Conservation (phyloP, 768 basidiomycete species). For the Pisolithus marmoratus region DNA sequence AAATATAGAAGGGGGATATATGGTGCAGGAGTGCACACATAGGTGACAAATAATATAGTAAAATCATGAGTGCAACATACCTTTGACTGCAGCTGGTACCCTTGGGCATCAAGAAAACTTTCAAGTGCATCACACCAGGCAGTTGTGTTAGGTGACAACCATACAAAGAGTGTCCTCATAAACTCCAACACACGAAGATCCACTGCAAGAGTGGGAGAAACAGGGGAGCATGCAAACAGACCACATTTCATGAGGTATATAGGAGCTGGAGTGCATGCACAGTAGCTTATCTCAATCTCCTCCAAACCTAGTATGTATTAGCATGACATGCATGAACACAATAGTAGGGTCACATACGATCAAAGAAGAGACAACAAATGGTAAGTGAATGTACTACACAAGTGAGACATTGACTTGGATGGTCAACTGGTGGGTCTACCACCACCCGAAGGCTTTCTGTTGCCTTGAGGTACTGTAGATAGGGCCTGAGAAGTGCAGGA, state of each 20-base stretch:
- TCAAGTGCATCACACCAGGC: too few species aligned
- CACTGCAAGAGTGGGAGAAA: constrained; percentile 25
- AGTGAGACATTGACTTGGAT: background rate
- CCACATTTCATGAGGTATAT: constrained; percentile 19
- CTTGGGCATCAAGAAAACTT: too few species aligned
- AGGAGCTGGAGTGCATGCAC: constrained; percentile 11
- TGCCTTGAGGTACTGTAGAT: background rate
- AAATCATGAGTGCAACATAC: too few species aligned
- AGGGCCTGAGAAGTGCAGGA: background rate
- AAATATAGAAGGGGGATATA: constrained; percentile 7
- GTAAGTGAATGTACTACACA: too few species aligned
- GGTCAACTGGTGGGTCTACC: background rate
- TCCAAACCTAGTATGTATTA: constrained; percentile 2
- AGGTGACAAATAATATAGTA: too few species aligned
- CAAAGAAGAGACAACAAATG: too few species aligned
- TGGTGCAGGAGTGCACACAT: too few species aligned
- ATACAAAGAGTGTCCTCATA: too few species aligned
- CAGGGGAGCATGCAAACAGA: constrained; percentile 24
- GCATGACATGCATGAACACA: background rate
- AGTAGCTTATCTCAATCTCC: constrained; percentile 5
- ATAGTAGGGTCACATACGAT: too few species aligned
- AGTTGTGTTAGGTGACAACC: too few species aligned
- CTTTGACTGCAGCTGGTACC: too few species aligned
- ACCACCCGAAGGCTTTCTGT: background rate
- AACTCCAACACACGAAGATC: constrained; percentile 28